These are phyloP conservation scores for Juglanconis oblonga DNA, from an alignment of 2,329 filamentous ascomycete species.

Conservation along the genomic window DNA sequence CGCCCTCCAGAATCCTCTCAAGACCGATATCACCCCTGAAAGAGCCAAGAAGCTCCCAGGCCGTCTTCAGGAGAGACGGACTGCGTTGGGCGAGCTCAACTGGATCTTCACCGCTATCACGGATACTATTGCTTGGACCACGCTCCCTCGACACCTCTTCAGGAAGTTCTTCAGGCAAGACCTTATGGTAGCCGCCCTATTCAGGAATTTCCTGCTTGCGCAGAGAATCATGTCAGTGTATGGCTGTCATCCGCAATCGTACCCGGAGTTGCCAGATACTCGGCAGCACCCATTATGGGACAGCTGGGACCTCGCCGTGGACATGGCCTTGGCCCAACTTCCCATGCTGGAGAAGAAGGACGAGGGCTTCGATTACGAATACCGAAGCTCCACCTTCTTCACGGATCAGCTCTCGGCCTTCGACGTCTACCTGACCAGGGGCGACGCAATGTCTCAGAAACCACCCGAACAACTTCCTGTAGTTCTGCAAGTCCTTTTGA, in stretches of 20 bases:
- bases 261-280: constrained; percentile 87
- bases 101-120: constrained; percentile 99
- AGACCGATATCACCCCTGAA: constrained; percentile 68
- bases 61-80: constrained; percentile 85
- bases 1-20: constrained; percentile 82
- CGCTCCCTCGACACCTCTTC: constrained; percentile 82
- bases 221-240: constrained; percentile 96
- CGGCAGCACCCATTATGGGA: constrained; percentile 94
- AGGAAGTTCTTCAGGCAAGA: constrained; percentile 97
- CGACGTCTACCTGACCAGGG: constrained; percentile 86
- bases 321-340: constrained; percentile 88
- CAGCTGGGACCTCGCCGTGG: constrained; percentile 95
- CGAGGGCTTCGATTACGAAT: constrained; percentile 78
- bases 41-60: constrained; percentile 88
- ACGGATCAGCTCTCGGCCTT: constrained; percentile 96
- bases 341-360: constrained; percentile 80
- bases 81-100: constrained; percentile 91
- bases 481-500: constrained; percentile 90
- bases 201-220: constrained; percentile 91
- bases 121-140: constrained; percentile 98
- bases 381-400: constrained; percentile 93
- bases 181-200: constrained; percentile 96
- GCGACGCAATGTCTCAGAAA: constrained; percentile 76
- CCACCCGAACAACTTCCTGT: constrained; percentile 94
- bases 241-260: constrained; percentile 91